A percentile compares a stretch with the other conserved stretches of the same genome.
phyloP scores from a whole-genome alignment of 805 yeast species.

The Spathaspora passalidarum region DNA sequence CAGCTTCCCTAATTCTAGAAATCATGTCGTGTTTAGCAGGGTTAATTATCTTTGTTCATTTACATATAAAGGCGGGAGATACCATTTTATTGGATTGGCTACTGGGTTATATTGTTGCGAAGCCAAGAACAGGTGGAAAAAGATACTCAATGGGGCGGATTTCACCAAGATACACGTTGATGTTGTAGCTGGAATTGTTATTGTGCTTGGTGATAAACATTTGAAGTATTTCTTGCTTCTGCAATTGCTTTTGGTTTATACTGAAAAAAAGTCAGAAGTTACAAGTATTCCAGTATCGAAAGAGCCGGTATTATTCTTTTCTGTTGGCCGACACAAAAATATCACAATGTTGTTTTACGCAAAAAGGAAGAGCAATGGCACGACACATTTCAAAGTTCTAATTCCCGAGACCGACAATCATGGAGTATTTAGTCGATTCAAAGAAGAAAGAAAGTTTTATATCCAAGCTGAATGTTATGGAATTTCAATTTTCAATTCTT shows the following conservation, averaged over 20 bases:
- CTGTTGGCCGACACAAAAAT: constrained; percentile 66
- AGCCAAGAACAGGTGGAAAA: constrained; percentile 51
- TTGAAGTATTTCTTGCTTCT: constrained; percentile 64
- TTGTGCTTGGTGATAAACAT: constrained; percentile 56
- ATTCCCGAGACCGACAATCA: constrained; percentile 56
- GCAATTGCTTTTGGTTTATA: constrained; percentile 57
- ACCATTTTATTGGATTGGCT: constrained; percentile 56
- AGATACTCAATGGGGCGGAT: constrained; percentile 49
- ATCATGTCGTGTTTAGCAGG: constrained; percentile 29
- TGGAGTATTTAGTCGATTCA: constrained; percentile 39
- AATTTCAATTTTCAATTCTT: constrained; percentile 59
- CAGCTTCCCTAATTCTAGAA: constrained; percentile 15
- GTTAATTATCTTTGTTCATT: constrained; percentile 47
- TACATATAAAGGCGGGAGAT: constrained; percentile 41
- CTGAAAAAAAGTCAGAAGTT: constrained; percentile 34
- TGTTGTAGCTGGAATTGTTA: constrained; percentile 50
- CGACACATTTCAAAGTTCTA: constrained; percentile 55
- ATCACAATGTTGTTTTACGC: constrained; percentile 55
- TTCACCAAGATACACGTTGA: constrained; percentile 63
- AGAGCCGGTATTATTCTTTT: constrained; percentile 55
- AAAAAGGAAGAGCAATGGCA: constrained; percentile 46
- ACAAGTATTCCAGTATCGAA: constrained; percentile 50
- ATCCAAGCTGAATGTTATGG: constrained; percentile 57
- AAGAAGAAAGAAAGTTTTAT: constrained; percentile 43
- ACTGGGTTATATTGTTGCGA: constrained; percentile 62